Base-by-base conservation (phyloP, 441 rosid species). In the Pelargonium myrrhifolium region DNA sequence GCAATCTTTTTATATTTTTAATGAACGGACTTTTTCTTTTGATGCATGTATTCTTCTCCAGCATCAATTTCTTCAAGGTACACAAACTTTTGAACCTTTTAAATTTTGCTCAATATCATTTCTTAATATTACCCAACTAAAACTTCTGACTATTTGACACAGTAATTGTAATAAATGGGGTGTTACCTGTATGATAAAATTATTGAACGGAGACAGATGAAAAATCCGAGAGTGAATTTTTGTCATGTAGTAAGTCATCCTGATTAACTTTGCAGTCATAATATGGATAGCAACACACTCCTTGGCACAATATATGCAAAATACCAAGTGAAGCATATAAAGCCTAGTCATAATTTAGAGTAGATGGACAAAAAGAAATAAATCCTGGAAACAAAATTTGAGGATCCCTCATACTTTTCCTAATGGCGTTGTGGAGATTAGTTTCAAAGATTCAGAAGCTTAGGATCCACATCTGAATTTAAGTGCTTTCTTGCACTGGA, bases 41-140 rank as follows among this genome's bases (percentile, higher is more conserved):
- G 65, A 20, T 79, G 77, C 75, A 26, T 58, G 68, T 61, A 63
- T 66, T 60, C 45, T 43, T 74, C 72, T 72, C 71, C 92, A 93
- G 98, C 85, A 87, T 93, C 83, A 81, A 89, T 26, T 93, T 93
- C 80, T 93, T 85, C 83, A 84, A 87, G 98, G 98, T 93, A 53
- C 20, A 18, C 21, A 15, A 4, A 15, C 58, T 59, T 39, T 60
- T 68, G 58, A 59, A 53, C 59, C 18, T 21, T 18, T 5, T 15
- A n/a, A 51, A 15, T 51, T 51, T 14, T 51, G 58, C 58, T 51
- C 7, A 15, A 18, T 51, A 51, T 15, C 22, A 7, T 53, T 53
- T 53, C 59, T 53, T 18, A 53, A 53, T 53, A 18, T 53, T 18
- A 6, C 18, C 58, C 0, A 7, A 14, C 11, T 43, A 43, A 47